Evolutionary conservation across 176 grass and related monocot species (phyloP).

Genomic region (Hyparrhenia diplandra): DNA sequence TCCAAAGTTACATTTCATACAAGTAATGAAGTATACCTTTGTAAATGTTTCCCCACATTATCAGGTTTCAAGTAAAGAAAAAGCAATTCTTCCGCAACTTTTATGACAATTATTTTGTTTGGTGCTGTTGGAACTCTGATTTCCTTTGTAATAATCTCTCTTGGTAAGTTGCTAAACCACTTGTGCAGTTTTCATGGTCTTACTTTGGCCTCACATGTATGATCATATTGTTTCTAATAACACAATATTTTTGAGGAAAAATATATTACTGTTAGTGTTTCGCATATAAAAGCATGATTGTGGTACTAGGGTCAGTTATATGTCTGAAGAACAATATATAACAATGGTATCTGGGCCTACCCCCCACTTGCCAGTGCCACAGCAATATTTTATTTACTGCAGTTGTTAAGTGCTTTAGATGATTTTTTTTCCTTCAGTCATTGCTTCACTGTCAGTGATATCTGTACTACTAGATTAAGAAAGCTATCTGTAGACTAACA

Average conservation of each 20-base stretch:
- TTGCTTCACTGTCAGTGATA: background rate
- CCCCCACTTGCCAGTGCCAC: background rate
- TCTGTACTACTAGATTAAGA: background rate
- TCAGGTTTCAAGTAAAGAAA: constrained; percentile 98
- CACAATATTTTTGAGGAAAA: background rate
- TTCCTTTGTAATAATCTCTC: constrained; percentile 77
- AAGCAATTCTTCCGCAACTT: constrained; percentile 97
- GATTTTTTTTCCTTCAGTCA: background rate
- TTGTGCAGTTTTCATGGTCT: background rate
- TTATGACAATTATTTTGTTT: constrained; percentile 85
- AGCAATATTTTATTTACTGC: background rate
- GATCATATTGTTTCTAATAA: background rate
- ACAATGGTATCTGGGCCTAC: background rate
- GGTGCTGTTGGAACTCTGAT: constrained; percentile 88
- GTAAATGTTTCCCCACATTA: constrained; percentile 15
- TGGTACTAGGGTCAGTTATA: background rate
- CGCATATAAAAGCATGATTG: background rate
- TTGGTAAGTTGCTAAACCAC: constrained; percentile 59
- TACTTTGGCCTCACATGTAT: background rate
- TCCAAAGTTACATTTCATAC: constrained; percentile 6
- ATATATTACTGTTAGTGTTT: background rate
- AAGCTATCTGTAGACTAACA: no score
- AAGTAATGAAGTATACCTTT: background rate
- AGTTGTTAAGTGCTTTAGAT: background rate
- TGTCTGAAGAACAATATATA: background rate